These are phyloP conservation scores for Hylodesmum podocarpum DNA, from an alignment of 306 rosid species.

Conservation along the genomic window DNA sequence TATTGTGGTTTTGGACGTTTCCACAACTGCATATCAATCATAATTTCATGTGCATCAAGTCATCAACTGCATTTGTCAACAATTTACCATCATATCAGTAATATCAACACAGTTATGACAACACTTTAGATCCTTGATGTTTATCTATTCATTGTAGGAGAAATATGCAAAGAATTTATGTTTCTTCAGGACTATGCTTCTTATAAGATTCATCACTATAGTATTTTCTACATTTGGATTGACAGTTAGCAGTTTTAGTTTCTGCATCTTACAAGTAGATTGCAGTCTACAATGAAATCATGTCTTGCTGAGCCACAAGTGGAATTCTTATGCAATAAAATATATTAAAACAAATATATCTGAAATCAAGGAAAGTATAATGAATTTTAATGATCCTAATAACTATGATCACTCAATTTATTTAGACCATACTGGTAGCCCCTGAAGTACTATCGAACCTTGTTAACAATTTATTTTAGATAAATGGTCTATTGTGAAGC, in stretches of 20 bases:
- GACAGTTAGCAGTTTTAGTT: not conserved
- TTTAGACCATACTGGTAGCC: not conserved
- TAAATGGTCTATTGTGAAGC: not conserved
- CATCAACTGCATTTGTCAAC: not conserved
- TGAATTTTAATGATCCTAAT: not conserved
- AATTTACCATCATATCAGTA: not conserved
- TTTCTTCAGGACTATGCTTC: not conserved
- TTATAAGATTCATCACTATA: not conserved
- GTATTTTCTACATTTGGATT: not conserved
- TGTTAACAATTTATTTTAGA: not conserved
- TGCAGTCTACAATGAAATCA: not conserved
- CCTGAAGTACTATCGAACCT: not conserved
- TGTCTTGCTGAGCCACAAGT: slow-evolving; percentile 1
- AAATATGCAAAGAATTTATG: not conserved
- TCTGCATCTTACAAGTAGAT: slow-evolving; percentile 9
- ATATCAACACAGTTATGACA: not conserved
- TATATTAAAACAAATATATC: slow-evolving; percentile 1
- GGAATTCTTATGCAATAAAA: not conserved
- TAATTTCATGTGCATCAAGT: not conserved
- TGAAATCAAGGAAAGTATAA: not conserved
- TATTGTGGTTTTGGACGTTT: not conserved
- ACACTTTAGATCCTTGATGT: not conserved
- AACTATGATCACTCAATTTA: not conserved
- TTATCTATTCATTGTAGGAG: not conserved
- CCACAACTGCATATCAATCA: not conserved